Conservation (phyloP, 1,284 basidiomycete genomes). For the Neolentinus lepideus region DNA sequence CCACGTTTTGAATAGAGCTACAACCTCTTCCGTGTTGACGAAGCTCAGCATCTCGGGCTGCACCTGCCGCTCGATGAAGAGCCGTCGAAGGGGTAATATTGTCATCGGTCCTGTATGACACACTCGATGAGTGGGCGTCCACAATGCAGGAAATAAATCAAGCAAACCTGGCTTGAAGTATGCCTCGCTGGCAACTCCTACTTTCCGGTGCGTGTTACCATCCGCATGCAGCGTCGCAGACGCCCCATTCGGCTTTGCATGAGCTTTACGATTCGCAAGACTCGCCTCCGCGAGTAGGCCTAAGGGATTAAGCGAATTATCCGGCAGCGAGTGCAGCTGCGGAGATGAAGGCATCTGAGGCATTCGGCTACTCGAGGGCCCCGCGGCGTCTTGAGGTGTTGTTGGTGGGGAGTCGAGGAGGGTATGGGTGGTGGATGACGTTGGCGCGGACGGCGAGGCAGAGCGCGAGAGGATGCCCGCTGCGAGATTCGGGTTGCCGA, state of each 20-base stretch:
- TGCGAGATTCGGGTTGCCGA: slow-evolving; percentile 73
- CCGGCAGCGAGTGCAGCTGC: slow-evolving; percentile 83
- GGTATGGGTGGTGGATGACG: slow-evolving; percentile 44
- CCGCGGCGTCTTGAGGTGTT: slow-evolving; percentile 28
- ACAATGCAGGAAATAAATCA: slow-evolving; percentile 4
- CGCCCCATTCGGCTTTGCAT: slow-evolving; percentile 13
- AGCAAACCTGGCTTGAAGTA: slow-evolving; percentile 89
- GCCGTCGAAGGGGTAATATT: slow-evolving; percentile 74
- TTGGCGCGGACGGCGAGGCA: slow-evolving; percentile 59
- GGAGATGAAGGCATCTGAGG: slow-evolving; percentile 40
- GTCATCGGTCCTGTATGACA: slow-evolving; percentile 66
- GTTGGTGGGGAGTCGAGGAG: slow-evolving; percentile 43
- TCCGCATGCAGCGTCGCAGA: neutral
- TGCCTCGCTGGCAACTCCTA: slow-evolving; percentile 85
- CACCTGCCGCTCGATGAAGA: slow-evolving; percentile 86
- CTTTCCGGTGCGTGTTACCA: slow-evolving; percentile 24
- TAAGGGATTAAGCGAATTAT: slow-evolving; percentile 86
- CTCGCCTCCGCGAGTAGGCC: slow-evolving; percentile 89
- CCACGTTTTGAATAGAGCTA: slow-evolving; percentile 88
- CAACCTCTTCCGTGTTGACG: slow-evolving; percentile 76
- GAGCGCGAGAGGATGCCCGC: slow-evolving; percentile 78
- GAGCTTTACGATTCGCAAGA: slow-evolving; percentile 72
- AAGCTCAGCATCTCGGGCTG: slow-evolving; percentile 90
- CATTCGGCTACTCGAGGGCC: slow-evolving; percentile 27
- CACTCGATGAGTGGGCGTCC: slow-evolving; percentile 8